Conservation (phyloP, 495 filamentous ascomycete genomes). For the Aspergillus steynii region DNA sequence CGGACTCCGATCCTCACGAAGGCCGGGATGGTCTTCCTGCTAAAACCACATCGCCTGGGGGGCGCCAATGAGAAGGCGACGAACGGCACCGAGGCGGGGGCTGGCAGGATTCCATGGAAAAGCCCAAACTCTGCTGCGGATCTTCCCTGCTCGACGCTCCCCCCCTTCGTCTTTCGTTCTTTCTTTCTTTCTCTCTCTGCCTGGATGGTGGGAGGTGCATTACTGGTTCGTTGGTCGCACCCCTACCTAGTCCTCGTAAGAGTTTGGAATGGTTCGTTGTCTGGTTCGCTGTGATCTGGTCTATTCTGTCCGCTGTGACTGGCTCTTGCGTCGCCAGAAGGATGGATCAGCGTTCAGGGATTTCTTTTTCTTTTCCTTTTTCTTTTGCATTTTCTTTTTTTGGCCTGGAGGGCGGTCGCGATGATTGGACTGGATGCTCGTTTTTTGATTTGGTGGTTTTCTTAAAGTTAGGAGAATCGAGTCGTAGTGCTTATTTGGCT, state of each 20-base stretch:
- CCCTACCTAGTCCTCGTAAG: too few species aligned
- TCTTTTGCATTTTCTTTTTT: not conserved
- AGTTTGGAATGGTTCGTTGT: not conserved
- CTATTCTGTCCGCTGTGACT: not conserved
- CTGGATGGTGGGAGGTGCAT: too few species aligned
- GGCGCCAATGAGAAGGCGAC: not conserved
- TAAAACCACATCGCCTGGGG: not conserved
- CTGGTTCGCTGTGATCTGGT: not conserved
- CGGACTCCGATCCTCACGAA: too few species aligned
- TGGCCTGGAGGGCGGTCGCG: not conserved
- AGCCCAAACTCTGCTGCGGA: slow-evolving; percentile 20
- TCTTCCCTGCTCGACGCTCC: slow-evolving; percentile 20
- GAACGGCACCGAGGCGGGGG: slow-evolving; percentile 7
- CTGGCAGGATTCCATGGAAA: slow-evolving; percentile 23
- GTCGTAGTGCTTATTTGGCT: too few species aligned
- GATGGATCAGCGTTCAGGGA: too few species aligned
- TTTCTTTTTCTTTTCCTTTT: not conserved
- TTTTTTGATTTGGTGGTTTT: not conserved
- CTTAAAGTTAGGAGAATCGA: not conserved
- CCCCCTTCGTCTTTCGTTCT: not conserved
- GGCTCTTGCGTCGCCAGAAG: not conserved
- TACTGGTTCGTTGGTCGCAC: too few species aligned
- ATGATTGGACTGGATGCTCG: not conserved
- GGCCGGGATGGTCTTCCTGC: not conserved
- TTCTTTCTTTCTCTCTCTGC: not conserved